phyloP scores from a whole-genome alignment of 139 green algal genomes.

The Chlamydomonas eustigma region DNA sequence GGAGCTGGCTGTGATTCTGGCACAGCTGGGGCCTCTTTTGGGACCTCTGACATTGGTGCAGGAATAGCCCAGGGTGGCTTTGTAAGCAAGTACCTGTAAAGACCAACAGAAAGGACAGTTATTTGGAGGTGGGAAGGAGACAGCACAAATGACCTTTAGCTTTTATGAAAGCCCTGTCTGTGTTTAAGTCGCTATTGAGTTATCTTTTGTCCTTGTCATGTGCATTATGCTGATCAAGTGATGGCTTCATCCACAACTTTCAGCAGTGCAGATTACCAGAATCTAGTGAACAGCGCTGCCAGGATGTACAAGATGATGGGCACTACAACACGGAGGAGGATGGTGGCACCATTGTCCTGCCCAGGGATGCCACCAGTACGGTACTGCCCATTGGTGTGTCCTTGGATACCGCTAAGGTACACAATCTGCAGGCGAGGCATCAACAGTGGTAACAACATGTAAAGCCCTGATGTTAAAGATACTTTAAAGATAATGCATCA shows the following conservation, averaged over 20 bases:
- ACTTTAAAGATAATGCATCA: too few relatives aligned
- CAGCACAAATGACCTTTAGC: too few relatives aligned
- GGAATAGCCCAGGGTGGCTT: neutral
- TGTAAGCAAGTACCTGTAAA: neutral
- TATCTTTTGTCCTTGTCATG: too few relatives aligned
- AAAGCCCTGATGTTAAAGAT: too few relatives aligned
- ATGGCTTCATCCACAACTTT: too few relatives aligned
- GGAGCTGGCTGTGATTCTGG: neutral
- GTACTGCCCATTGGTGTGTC: neutral
- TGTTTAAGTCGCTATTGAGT: too few relatives aligned
- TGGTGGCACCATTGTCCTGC: neutral
- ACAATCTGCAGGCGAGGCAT: constrained; percentile 3
- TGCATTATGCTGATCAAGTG: too few relatives aligned
- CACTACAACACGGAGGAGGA: constrained; percentile 6
- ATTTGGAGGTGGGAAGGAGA: too few relatives aligned
- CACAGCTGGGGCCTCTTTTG: neutral
- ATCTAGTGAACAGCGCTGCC: neutral
- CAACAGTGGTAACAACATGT: too few relatives aligned
- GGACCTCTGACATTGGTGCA: neutral
- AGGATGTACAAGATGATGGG: constrained; percentile 2
- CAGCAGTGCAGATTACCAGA: too few relatives aligned
- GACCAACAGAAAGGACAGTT: too few relatives aligned
- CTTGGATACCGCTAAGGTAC: neutral
- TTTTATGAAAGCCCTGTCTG: too few relatives aligned
- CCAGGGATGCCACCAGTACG: neutral